Evolutionary conservation across 495 filamentous ascomycete species (phyloP).

Genomic region (Penicillium argentinense): DNA sequence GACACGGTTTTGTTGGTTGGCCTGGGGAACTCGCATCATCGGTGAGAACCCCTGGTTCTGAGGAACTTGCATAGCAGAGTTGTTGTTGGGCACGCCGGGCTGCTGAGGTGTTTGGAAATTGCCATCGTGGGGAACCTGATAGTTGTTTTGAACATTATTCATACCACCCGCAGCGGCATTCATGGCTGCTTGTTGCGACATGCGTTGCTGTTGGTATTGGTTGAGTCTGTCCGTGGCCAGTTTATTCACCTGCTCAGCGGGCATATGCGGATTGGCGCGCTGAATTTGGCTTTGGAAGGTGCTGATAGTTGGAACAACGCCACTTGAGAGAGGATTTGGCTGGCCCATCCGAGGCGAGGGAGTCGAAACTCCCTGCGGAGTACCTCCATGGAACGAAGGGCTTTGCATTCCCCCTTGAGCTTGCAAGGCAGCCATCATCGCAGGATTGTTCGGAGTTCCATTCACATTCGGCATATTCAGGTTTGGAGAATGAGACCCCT

Average conservation of each 20-base stretch:
- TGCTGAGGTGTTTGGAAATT: conserved; percentile 40
- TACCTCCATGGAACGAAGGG: conserved; percentile 46
- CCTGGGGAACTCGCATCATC: conserved; percentile 69
- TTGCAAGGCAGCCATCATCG: conserved; percentile 54
- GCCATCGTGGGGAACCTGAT: conserved; percentile 41
- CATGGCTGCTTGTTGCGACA: conserved; percentile 60
- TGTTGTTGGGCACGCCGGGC: conserved; percentile 31
- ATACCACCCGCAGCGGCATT: conserved; percentile 62
- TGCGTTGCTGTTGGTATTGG: conserved; percentile 52
- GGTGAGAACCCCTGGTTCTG: conserved; percentile 70
- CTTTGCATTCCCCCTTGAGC: conserved; percentile 49
- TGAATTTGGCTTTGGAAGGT: conserved; percentile 52
- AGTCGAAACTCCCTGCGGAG: conserved; percentile 46
- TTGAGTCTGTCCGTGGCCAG: conserved; percentile 61
- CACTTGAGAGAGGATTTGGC: conserved; percentile 51
- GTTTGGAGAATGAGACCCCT: conserved; percentile 45
- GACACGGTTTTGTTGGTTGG: conserved; percentile 43
- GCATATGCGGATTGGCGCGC: conserved; percentile 53
- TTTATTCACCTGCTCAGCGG: conserved; percentile 58
- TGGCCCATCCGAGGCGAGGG: conserved; percentile 54
- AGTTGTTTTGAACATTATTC: conserved; percentile 38
- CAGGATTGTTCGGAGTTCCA: conserved; percentile 52
- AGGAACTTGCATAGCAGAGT: conserved; percentile 41
- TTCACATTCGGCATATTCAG: conserved; percentile 47
- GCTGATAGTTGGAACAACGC: conserved; percentile 55